These are phyloP conservation scores for Russula sp. DNA, from an alignment of 768 basidiomycete genomes.

Conservation along the genomic window DNA sequence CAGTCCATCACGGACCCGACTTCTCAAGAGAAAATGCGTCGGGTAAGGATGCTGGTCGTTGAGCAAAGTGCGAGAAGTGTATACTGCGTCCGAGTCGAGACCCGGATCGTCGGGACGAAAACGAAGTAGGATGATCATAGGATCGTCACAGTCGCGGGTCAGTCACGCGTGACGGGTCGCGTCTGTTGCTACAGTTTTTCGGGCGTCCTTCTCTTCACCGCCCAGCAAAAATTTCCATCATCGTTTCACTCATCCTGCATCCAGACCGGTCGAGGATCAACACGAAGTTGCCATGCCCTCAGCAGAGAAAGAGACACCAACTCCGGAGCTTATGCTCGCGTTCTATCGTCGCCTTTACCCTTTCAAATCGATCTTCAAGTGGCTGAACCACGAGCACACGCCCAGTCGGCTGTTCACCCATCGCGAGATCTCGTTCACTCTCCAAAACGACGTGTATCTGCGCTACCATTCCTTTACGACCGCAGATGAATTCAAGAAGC, in stretches of 20 bases:
- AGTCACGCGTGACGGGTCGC: constrained; percentile 27
- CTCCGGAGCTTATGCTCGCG: constrained; percentile 63
- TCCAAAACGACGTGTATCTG: constrained; percentile 86
- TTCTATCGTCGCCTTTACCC: constrained; percentile 94
- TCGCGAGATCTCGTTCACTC: constrained; percentile 94
- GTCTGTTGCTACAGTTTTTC: background rate
- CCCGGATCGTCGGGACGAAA: constrained; percentile 13
- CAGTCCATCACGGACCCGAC: constrained; percentile 1
- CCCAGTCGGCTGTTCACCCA: constrained; percentile 83
- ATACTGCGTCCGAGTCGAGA: background rate
- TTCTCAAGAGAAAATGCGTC: background rate
- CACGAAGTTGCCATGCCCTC: constrained; percentile 22
- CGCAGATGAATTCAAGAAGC: constrained; percentile 87
- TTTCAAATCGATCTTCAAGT: constrained; percentile 88
- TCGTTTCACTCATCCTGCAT: background rate
- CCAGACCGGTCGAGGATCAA: constrained; percentile 2
- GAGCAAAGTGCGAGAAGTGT: too few species aligned
- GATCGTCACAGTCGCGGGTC: constrained; percentile 13
- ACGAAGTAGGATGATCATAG: background rate
- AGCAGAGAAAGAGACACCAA: constrained; percentile 32
- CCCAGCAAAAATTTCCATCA: background rate
- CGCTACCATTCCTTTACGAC: constrained; percentile 90
- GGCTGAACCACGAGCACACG: constrained; percentile 90
- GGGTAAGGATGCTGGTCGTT: background rate
- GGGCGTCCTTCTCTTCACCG: background rate